A percentile compares a stretch with the other conserved stretches of the same genome.
These are phyloP conservation scores for Parastagonospora avenae DNA, from an alignment of 2,329 filamentous ascomycete genomes.

Conservation along the genomic window DNA sequence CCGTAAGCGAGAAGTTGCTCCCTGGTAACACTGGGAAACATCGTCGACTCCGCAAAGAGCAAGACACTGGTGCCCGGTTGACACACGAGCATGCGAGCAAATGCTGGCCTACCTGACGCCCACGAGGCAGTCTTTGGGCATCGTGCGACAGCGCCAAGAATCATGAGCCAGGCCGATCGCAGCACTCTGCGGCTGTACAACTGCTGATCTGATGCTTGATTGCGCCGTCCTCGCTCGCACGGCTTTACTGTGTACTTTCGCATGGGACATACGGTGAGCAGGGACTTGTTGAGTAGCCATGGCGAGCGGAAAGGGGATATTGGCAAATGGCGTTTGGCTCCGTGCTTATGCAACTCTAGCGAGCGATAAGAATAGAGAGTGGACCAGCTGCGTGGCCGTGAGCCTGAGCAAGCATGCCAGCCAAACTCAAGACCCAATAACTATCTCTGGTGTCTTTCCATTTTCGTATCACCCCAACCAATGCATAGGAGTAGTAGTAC, in stretches of 20 bases:
- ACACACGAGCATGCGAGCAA: slow-evolving; percentile 5
- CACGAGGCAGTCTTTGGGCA: slow-evolving; percentile 3
- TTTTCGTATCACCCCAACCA: no score
- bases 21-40: slow-evolving; percentile 2
- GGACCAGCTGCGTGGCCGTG: no score
- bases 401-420: no score
- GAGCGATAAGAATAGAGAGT: slow-evolving; percentile 11
- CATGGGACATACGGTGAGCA: slow-evolving; percentile 11
- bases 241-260: slow-evolving; percentile 8
- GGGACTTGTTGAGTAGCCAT: slow-evolving; percentile 8
- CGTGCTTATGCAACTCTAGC: slow-evolving; percentile 11
- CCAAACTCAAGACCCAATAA: no score
- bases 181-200: not conserved
- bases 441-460: no score
- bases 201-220: not conserved
- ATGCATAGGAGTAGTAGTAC: no score
- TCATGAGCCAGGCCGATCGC: slow-evolving; percentile 2
- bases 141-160: slow-evolving; percentile 12
- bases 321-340: not conserved
- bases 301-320: slow-evolving; percentile 2
- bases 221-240: slow-evolving; percentile 6
- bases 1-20: slow-evolving; percentile 12
- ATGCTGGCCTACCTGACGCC: slow-evolving; percentile 1
- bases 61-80: not conserved
- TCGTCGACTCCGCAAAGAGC: slow-evolving; percentile 1